Base-by-base conservation (phyloP, 169 alveolate genomes). In the Plasmodium cynomolgi region DNA sequence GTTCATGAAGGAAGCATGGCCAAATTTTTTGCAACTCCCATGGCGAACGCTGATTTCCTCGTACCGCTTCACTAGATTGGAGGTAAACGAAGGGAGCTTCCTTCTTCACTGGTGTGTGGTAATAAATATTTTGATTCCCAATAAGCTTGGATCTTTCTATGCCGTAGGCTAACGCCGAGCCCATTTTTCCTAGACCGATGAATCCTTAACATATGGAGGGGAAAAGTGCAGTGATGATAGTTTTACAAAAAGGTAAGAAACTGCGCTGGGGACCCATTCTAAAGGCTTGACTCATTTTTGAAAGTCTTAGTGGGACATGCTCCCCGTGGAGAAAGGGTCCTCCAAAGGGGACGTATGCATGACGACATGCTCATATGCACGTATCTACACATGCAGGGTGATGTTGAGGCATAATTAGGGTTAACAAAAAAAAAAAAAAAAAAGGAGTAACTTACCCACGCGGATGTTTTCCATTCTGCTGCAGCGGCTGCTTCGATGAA, bases 161-260 rank as follows among this genome's bases (percentile, higher is more conserved):
- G 8, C 95, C 92, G 39, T 91, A 34, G 41, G 95, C 95, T 72
- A 91, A 47, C 54, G 95, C 92, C 73, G 92, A 82, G 50, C 95
- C 95, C 95, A 91, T 91, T 26, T 91, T 58, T 4, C 95, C 95
- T 29, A 91, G 56, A 39, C 95, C 95, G 11, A 91, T 72, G 77
- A 91, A 91, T 2, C 95, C 95, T 88, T 6, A 23, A 50, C 79
- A 85, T 20, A 39, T 17, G 58, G 44, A 58, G 74, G 44, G 74
- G 29, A 84, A 62, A 84, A 56, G 47, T 23, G 50, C 58, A 88
- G 71, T n/a, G 58, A 84, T 7, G 23, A 88, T 34, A 41, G 0
- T 39, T 62, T 68, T 23, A 9, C 17, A 29, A 68, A n/a, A 23
- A 0, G 62, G 31, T 20, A 44, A 13, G 20, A 84, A 2, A 41